Evolutionary conservation across 768 basidiomycete genomes (phyloP).

Genomic region (Mycena alexandri): DNA sequence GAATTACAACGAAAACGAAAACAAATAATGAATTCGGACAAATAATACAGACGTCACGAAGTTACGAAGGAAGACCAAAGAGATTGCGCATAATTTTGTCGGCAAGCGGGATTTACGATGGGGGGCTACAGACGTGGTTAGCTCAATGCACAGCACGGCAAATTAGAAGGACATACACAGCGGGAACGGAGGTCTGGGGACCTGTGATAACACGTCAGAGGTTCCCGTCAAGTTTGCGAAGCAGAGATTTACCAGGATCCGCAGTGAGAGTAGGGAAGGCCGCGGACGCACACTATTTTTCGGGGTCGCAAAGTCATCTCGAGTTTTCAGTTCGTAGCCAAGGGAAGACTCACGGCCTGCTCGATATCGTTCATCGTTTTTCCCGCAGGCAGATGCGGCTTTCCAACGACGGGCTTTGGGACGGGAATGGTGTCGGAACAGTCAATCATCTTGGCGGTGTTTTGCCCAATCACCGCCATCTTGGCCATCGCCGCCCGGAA

Average conservation of each 20-base stretch:
- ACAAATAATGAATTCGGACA: too few relatives aligned
- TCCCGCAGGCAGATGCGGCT: slow-evolving; percentile 42
- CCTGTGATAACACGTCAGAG: too few relatives aligned
- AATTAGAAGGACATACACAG: slow-evolving; percentile 13
- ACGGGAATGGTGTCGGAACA: slow-evolving; percentile 53
- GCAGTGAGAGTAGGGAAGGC: slow-evolving; percentile 40
- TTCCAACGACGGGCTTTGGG: slow-evolving; percentile 32
- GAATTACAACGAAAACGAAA: too few relatives aligned
- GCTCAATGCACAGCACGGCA: background rate
- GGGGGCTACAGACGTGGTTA: background rate
- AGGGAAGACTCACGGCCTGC: slow-evolving; percentile 32
- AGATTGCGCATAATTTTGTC: too few relatives aligned
- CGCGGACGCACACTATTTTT: slow-evolving; percentile 30
- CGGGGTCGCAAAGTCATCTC: too few relatives aligned
- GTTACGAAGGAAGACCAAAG: too few relatives aligned
- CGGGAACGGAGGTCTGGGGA: slow-evolving; percentile 18
- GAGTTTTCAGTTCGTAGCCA: too few relatives aligned
- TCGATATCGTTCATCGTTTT: slow-evolving; percentile 39
- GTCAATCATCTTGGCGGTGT: slow-evolving; percentile 44
- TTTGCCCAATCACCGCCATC: slow-evolving; percentile 48
- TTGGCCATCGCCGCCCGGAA: slow-evolving; percentile 50
- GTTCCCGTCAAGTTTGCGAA: too few relatives aligned
- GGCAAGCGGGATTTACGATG: slow-evolving; percentile 3
- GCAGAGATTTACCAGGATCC: too few relatives aligned
- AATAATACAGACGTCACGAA: too few relatives aligned